Evolutionary conservation across 768 basidiomycete species (phyloP).

Genomic region (Thelephora aurantiotincta): DNA sequence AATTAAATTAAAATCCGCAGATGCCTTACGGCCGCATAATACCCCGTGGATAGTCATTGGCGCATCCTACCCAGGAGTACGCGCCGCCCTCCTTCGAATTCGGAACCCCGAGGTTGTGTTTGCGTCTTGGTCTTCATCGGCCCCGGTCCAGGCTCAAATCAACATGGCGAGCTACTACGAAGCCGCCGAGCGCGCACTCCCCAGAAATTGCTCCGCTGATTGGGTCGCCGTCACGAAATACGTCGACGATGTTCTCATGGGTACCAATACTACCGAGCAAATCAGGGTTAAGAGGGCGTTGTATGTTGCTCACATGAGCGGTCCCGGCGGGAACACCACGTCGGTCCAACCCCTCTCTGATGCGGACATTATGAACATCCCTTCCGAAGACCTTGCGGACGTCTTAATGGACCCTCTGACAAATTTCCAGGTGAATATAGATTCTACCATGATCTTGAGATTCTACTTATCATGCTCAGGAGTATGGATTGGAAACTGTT

Average conservation of each 20-base stretch:
- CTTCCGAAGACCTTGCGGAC: constrained; percentile 24
- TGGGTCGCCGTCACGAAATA: constrained; percentile 32
- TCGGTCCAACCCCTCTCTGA: not conserved
- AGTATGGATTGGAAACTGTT: constrained; percentile 15
- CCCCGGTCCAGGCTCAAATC: constrained; percentile 34
- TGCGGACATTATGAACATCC: constrained; percentile 15
- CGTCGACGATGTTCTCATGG: constrained; percentile 8
- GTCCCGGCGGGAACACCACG: not conserved
- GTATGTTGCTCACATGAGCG: not conserved
- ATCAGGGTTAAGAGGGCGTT: constrained; percentile 1
- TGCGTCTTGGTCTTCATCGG: constrained; percentile 35
- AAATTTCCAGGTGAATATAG: constrained; percentile 27
- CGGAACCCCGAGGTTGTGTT: constrained; percentile 32
- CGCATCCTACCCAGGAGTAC: constrained; percentile 34
- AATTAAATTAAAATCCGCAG: not conserved
- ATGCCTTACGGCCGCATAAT: constrained; percentile 24
- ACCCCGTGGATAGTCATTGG: constrained; percentile 36
- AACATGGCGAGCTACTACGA: constrained; percentile 38
- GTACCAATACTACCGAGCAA: not conserved
- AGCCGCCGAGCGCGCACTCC: constrained; percentile 33
- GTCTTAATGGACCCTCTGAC: constrained; percentile 34
- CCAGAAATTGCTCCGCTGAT: constrained; percentile 36
- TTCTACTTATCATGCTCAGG: too few species aligned
- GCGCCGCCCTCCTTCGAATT: constrained; percentile 28
- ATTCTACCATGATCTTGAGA: not conserved